Evolutionary conservation across 78 protist species (phyloP), one percentile per base, ranked within the genome.

Genomic region (Dictyostelium purpureum): DNA sequence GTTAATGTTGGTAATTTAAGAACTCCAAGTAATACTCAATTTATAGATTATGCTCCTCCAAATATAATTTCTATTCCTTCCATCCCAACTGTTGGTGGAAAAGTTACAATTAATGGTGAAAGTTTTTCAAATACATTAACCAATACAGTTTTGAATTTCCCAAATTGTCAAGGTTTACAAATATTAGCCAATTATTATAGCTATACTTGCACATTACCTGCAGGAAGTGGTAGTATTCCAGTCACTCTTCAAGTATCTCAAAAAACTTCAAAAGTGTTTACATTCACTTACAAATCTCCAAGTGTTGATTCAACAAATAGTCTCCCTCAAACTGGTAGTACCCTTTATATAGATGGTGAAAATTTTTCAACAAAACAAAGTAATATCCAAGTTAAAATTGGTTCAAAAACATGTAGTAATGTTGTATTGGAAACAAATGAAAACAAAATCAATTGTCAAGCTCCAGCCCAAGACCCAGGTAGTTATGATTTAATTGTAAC

Each of bases 1-100:
- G 85, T 77, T 4, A 24, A 18, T 14, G 71, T 77, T 0, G 85
- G 42, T 40, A 6, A 21, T 16, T 24, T n/a, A 7, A 12, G 33
- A 24, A 77, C 85, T 24, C 2, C 85, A 3, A 7, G 63, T 12
- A 59, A 59, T 4, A 26, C 85, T 52, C 85, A 77, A 57, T 77
- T 21, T 57, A 14, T 77, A 9, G 33, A 57, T 19, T 77, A 77
- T 57, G 10, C 37, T 45, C 11, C 69, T n/a, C 85, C 85, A 10
- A 19, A 16, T 18, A 57, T 77, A 14, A 6, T 2, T 2, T 14
- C 4, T 26, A 57, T 77, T 7, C 16, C 33, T 26, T 35, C 18
- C 37, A 35, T 57, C 18, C 33, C 85, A n/a, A 77, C 85, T 0
- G 12, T 57, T 57, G 85, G 85, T 77, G 85, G 85, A 4, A 2